Base-by-base conservation (phyloP, 2,329 filamentous ascomycete genomes). In the Davidsoniella australis region DNA sequence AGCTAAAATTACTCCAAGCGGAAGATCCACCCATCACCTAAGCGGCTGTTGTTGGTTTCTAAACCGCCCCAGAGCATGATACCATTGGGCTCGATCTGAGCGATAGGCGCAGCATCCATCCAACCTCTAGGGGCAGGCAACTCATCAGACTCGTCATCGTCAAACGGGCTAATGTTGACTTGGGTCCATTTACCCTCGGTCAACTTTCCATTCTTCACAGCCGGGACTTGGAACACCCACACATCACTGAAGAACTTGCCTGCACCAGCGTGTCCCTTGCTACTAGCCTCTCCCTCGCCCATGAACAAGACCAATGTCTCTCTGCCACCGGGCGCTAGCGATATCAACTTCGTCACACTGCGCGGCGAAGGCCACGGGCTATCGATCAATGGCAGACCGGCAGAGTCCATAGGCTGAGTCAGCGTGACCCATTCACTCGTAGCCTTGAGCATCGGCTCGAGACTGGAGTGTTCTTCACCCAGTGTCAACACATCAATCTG, bases 401-500 rank as follows among this genome's bases (percentile, higher is more conserved):
- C 20, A 18, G 46, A 48, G 46, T 61, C 59, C 8, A 57, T 54
- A 14, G 60, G 58, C 49, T 70, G 62, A 23, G 65, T 55, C 47
- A 77, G 63, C 20, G 64, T 72, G 57, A 75, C 67, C 78, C 78
- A 82, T 26, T 59, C 61, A 41, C 69, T 70, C 36, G 67, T 68
- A 6, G 72, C 68, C 23, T 63, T 63, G 17, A 80, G 59, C 18
- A 65, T 65, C 17, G 73, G 64, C 56, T 78, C 74, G 26, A 68
- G 68, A 42, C 61, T 63, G 41, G 64, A 64, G 33, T 64, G 63
- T 54, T 73, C 66, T n/a, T 78, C 63, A 16, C 64, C 69, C 8
- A 81, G 67, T 49, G 73, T 68, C 16, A 81, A 59, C 51, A 82
- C 72, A 58, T 93, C 85, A 10, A 94, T 59, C 52, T 72, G 70